These are phyloP conservation scores for Metschnikowia koreensis DNA, from an alignment of 805 yeast genomes.

Conservation along the genomic window DNA sequence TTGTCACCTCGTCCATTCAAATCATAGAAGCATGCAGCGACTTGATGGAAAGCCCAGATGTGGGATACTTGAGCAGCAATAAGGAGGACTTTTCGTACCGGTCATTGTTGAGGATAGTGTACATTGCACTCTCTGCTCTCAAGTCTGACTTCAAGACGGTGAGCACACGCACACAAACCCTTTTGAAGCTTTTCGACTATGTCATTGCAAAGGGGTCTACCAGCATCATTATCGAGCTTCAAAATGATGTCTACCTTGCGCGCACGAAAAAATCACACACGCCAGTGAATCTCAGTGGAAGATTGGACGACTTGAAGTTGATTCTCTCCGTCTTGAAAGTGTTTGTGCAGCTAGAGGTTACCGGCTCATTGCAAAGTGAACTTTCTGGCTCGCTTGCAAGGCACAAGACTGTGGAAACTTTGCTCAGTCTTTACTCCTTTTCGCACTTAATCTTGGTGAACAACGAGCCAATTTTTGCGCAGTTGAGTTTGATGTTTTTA, in stretches of 20 bases:
- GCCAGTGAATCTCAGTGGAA: slow-evolving; percentile 41
- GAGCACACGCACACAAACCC: slow-evolving; percentile 47
- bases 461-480: slow-evolving; percentile 70
- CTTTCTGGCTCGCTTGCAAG: slow-evolving; percentile 54
- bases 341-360: slow-evolving; percentile 49
- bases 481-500: slow-evolving; percentile 63
- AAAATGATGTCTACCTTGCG: slow-evolving; percentile 50
- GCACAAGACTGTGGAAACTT: slow-evolving; percentile 58
- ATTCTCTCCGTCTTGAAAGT: slow-evolving; percentile 63
- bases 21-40: slow-evolving; percentile 44
- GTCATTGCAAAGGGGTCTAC: slow-evolving; percentile 68
- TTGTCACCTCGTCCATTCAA: slow-evolving; percentile 37
- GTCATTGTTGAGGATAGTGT: slow-evolving; percentile 59
- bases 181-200: slow-evolving; percentile 57
- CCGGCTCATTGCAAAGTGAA: slow-evolving; percentile 46
- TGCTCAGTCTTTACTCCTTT: slow-evolving; percentile 64
- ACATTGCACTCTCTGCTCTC: slow-evolving; percentile 47
- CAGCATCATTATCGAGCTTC: slow-evolving; percentile 55
- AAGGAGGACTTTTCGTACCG: slow-evolving; percentile 44
- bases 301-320: slow-evolving; percentile 63
- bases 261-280: slow-evolving; percentile 31
- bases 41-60: slow-evolving; percentile 48
- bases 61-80: slow-evolving; percentile 41
- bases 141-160: slow-evolving; percentile 40
- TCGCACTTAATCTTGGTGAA: slow-evolving; percentile 60